Base-by-base conservation (phyloP, 805 yeast genomes). In the Candida manassasensis region DNA sequence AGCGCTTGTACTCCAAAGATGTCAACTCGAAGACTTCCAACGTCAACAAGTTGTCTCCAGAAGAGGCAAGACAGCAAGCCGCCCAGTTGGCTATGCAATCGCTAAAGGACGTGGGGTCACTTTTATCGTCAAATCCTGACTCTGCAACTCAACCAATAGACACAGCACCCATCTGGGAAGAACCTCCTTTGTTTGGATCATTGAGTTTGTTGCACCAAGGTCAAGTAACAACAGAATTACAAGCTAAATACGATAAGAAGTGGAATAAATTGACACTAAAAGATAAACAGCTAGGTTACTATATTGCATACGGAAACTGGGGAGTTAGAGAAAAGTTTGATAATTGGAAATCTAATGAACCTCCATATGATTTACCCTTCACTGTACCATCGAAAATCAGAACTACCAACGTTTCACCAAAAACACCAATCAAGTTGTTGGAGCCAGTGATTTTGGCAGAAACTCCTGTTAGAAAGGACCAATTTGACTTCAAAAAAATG, bases 291-390 rank as follows among this genome's bases (percentile, higher is more conserved):
- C 61, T 81, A 43, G 69, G 76, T 7, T 81, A 77, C 52, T 79
- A 70, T 59, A 67, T 80, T 19, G 69, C 80, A 0, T 84, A 78
- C 55, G 89, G 89, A 2, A 66, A 80, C 32, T 75, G 83, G 70
- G 93, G 88, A 0, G 80, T 77, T 1, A 66, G 94, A 42, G 78
- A 73, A 32, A 73, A 73, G 14, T 71, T 81, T 37, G 57, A 59
- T 33, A 66, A 65, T 43, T 66, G 75, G 63, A 64, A 61, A 38
- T 53, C 65, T n/a, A 43, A 47, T 18, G 55, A 49, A 3, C 53
- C 66, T 6, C 88, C 85, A 1, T 70, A 68, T 32, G 87, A 81
- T 52, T 59, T 81, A 37, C 83, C 85, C 1, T 80, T 79, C 49
- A 51, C 53, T 17, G 32, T 62, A 3, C 76, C 80, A 1, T 47